These are phyloP conservation scores for Margaritispora aquatica DNA, from an alignment of 495 filamentous ascomycete species.

Conservation along the genomic window DNA sequence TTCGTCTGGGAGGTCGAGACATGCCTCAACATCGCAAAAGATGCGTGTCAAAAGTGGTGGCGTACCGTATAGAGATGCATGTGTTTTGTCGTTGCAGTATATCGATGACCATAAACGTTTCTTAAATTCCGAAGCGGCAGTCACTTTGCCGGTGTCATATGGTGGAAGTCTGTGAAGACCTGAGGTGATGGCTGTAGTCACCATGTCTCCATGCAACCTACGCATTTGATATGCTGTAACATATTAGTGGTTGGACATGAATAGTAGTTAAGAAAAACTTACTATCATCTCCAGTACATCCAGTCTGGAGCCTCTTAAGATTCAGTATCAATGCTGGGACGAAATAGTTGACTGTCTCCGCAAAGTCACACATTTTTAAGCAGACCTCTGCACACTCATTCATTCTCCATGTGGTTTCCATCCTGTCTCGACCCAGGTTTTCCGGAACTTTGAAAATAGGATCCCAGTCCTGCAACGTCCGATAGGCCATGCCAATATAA, in stretches of 20 bases:
- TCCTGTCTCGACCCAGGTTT: conserved; percentile 10
- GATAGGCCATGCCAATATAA: conserved; percentile 15
- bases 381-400: conserved; percentile 19
- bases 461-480: conserved; percentile 17
- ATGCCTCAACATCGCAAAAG: conserved; percentile 15
- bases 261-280: not conserved
- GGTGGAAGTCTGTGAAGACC: conserved; percentile 21
- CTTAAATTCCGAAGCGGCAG: conserved; percentile 17
- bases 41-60: conserved; percentile 16
- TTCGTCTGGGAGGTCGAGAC: conserved; percentile 17
- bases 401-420: conserved; percentile 15
- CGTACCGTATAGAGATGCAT: conserved; percentile 14
- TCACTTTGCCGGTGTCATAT: conserved; percentile 8
- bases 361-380: conserved; percentile 17
- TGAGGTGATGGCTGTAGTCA: conserved; percentile 14
- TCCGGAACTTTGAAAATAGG: conserved; percentile 8
- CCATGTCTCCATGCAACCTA: conserved; percentile 14
- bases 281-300: conserved; percentile 17
- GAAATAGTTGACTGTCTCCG: conserved; percentile 18
- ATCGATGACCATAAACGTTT: conserved; percentile 12
- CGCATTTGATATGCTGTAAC: conserved; percentile 13
- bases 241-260: not conserved
- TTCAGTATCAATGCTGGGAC: conserved; percentile 8
- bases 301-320: conserved; percentile 10
- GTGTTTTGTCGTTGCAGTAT: conserved; percentile 19